Evolutionary conservation across 169 alveolate species (phyloP).

Genomic region (Eimeria necatrix): DNA sequence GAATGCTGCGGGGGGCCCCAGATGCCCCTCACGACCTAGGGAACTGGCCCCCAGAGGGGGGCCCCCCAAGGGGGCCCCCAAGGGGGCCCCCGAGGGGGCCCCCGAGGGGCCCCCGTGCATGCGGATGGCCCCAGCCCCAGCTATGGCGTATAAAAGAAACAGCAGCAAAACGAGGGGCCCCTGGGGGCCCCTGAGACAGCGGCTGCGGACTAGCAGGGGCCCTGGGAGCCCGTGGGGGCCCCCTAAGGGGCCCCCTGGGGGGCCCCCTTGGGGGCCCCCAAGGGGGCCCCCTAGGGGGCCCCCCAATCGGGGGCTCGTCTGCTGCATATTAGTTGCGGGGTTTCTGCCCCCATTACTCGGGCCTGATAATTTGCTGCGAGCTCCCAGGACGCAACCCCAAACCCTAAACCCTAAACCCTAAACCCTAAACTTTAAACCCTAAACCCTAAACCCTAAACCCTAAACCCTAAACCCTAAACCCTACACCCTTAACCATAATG

Average conservation of each 20-base stretch:
- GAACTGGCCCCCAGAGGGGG: not conserved
- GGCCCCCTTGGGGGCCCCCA: not conserved
- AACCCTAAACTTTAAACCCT: not conserved
- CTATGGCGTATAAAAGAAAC: not conserved
- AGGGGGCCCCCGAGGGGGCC: not conserved
- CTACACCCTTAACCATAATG: not conserved
- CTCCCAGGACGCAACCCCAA: not conserved
- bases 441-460: not conserved
- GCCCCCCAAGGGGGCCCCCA: not conserved
- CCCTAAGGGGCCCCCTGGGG: not conserved
- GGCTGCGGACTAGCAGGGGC: not conserved
- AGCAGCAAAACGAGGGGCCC: not conserved
- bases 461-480: not conserved
- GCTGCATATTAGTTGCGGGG: not conserved
- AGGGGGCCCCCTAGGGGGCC: not conserved
- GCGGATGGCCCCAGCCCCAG: not conserved
- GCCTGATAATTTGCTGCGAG: not conserved
- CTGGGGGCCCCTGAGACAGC: not conserved
- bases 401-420: not conserved
- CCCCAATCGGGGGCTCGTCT: not conserved
- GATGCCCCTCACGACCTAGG: not conserved
- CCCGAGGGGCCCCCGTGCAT: not conserved
- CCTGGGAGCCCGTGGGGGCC: not conserved
- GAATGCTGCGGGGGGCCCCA: not conserved
- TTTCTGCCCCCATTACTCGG: too few relatives aligned